A percentile compares a stretch with the other conserved stretches of the same genome.
Conservation (phyloP, 2,329 filamentous ascomycete species). For the Sporothrix schenckii region DNA sequence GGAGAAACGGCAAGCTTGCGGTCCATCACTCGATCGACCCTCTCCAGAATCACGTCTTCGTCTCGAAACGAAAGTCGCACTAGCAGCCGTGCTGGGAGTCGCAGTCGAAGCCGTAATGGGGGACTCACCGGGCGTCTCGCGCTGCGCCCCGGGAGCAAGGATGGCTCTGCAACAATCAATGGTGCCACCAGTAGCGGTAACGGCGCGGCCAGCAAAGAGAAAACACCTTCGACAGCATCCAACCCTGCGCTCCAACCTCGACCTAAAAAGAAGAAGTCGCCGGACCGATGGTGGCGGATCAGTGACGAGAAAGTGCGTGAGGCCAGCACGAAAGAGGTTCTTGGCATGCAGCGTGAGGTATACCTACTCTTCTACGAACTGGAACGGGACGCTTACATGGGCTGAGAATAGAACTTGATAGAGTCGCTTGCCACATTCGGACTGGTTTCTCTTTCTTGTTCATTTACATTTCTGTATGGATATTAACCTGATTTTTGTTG, state of each 20-base stretch:
- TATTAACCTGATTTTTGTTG: too few species aligned
- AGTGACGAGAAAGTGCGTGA: constrained; percentile 97
- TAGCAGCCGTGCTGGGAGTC: constrained; percentile 40
- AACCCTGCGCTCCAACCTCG: constrained; percentile 28
- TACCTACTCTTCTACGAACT: constrained; percentile 96
- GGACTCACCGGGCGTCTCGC: constrained; percentile 19
- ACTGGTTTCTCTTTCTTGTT: neutral
- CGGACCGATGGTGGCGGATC: constrained; percentile 93
- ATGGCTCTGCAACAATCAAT: constrained; percentile 2
- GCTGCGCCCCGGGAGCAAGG: constrained; percentile 25
- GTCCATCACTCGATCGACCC: constrained; percentile 59
- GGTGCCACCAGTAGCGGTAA: neutral
- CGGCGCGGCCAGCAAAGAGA: neutral
- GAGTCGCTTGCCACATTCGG: neutral
- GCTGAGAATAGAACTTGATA: neutral
- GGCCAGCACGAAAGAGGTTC: constrained; percentile 85
- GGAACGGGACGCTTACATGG: constrained; percentile 49
- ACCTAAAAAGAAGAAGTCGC: constrained; percentile 51
- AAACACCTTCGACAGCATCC: neutral
- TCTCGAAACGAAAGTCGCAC: constrained; percentile 42
- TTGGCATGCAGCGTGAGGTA: constrained; percentile 93
- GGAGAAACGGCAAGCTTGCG: constrained; percentile 57
- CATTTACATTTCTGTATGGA: neutral
- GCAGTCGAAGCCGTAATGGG: constrained; percentile 19
- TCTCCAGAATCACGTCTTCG: constrained; percentile 52